Conservation (phyloP, 2,329 filamentous ascomycete genomes). For the Alternaria triticimaculans region DNA sequence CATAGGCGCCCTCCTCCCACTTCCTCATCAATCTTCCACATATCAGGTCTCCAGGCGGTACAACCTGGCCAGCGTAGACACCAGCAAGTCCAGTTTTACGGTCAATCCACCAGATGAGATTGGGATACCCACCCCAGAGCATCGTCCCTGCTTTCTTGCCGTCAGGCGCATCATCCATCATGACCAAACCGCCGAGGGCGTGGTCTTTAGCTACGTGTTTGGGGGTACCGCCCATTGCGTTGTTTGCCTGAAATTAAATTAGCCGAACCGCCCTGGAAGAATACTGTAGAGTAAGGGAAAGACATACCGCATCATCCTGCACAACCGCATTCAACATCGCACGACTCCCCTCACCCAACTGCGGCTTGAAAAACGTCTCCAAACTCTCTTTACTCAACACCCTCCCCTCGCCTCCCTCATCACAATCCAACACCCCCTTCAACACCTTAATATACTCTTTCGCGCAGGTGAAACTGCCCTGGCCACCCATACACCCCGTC, state of each 20-base stretch:
- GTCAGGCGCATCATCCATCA: constrained; percentile 23
- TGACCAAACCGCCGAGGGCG: constrained; percentile 42
- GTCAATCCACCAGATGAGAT: constrained; percentile 45
- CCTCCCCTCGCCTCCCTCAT: constrained; percentile 35
- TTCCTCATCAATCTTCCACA: constrained; percentile 16
- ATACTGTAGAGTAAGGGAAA: no score
- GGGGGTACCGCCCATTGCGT: constrained; percentile 32
- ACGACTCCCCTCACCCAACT: constrained; percentile 27
- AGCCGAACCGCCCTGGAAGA: not conserved
- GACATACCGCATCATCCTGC: constrained; percentile 23
- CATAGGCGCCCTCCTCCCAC: constrained; percentile 26
- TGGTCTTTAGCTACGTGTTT: constrained; percentile 30
- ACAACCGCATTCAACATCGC: constrained; percentile 46
- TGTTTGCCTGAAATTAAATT: constrained; percentile 24
- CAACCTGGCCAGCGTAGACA: constrained; percentile 38
- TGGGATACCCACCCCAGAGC: constrained; percentile 44
- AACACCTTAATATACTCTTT: constrained; percentile 44
- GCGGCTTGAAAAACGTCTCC: constrained; percentile 41
- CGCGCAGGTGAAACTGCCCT: constrained; percentile 26
- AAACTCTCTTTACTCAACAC: constrained; percentile 23
- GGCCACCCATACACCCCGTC: constrained; percentile 35
- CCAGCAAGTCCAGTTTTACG: constrained; percentile 39
- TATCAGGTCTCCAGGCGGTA: constrained; percentile 39
- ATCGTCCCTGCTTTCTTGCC: constrained; percentile 38
- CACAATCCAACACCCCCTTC: constrained; percentile 29